phyloP scores from a whole-genome alignment of 371 early-diverging fungal genomes.

The Mortierella sp. region DNA sequence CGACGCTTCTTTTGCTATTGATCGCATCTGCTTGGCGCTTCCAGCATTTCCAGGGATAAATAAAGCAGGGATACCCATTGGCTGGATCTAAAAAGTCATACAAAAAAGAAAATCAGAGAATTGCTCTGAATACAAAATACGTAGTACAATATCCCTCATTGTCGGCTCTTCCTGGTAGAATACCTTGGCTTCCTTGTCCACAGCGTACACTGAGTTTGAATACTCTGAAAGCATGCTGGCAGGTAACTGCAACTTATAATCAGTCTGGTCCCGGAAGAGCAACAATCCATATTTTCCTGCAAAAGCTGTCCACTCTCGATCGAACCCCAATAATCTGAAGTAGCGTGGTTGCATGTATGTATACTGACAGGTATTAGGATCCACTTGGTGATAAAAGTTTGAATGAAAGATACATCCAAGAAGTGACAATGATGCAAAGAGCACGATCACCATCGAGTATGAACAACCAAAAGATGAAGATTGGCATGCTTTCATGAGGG shows the following conservation, averaged over 20 bases:
- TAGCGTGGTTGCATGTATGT: conserved; percentile 88
- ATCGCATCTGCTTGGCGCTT: conserved; percentile 91
- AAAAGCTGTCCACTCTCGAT: conserved; percentile 80
- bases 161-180: neutral
- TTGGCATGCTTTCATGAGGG: conserved; percentile 27
- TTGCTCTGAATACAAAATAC: neutral
- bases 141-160: neutral
- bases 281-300: conserved; percentile 86
- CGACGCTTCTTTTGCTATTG: conserved; percentile 84
- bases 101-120: neutral
- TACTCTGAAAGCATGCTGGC: conserved; percentile 36
- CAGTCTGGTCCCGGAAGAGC: conserved; percentile 84
- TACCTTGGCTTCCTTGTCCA: conserved; percentile 52
- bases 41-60: conserved; percentile 98
- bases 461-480: conserved; percentile 49
- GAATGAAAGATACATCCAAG: conserved; percentile 61
- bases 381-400: conserved; percentile 73
- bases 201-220: conserved; percentile 24
- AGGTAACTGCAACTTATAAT: conserved; percentile 56
- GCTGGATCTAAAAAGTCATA: conserved; percentile 51
- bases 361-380: conserved; percentile 77
- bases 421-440: conserved; percentile 27
- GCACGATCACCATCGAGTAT: conserved; percentile 30
- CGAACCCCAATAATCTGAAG: conserved; percentile 74
- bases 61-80: conserved; percentile 87